A percentile compares a stretch with the other conserved stretches of the same genome.
Evolutionary conservation across 495 filamentous ascomycete genomes (phyloP).

Genomic region (Chlorociboria aeruginascens): DNA sequence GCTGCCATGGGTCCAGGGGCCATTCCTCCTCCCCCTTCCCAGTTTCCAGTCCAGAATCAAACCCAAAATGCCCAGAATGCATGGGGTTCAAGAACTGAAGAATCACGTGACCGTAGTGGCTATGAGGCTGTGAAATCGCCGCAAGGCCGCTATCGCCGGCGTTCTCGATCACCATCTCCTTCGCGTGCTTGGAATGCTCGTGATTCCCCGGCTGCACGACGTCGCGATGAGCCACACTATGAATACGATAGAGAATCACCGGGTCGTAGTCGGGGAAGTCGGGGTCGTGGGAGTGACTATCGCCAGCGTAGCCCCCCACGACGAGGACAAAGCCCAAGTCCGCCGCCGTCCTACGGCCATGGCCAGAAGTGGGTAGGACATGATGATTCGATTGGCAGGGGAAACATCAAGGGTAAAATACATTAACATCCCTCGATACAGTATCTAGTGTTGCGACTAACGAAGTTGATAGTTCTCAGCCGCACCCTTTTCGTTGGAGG

Average conservation of each 20-base stretch:
- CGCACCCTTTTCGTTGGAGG: constrained; percentile 94
- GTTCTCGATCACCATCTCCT: constrained; percentile 63
- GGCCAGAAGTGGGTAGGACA: constrained; percentile 67
- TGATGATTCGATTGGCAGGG: constrained; percentile 59
- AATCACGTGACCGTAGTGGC: constrained; percentile 48
- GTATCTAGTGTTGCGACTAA: constrained; percentile 19
- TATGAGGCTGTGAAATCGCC: constrained; percentile 37
- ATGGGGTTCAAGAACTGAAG: constrained; percentile 24
- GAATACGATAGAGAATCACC: constrained; percentile 35
- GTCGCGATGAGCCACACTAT: constrained; percentile 31
- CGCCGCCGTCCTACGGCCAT: constrained; percentile 26
- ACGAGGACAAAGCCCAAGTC: constrained; percentile 49
- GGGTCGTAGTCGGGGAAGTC: constrained; percentile 39
- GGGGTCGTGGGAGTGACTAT: constrained; percentile 54
- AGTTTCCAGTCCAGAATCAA: constrained; percentile 6
- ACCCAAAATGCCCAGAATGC: constrained; percentile 10
- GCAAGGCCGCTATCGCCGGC: constrained; percentile 50
- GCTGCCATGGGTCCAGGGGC: constrained; percentile 16
- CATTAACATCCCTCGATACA: neutral
- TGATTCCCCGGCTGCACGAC: constrained; percentile 35
- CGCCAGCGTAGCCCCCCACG: constrained; percentile 74
- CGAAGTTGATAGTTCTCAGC: constrained; percentile 54
- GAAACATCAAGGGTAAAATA: constrained; percentile 64
- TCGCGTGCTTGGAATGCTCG: constrained; percentile 43
- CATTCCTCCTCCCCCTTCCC: constrained; percentile 21